A percentile compares a stretch with the other conserved stretches of the same genome.
phyloP scores from a whole-genome alignment of 2,329 filamentous ascomycete genomes.

The Colletotrichum sansevieriae region DNA sequence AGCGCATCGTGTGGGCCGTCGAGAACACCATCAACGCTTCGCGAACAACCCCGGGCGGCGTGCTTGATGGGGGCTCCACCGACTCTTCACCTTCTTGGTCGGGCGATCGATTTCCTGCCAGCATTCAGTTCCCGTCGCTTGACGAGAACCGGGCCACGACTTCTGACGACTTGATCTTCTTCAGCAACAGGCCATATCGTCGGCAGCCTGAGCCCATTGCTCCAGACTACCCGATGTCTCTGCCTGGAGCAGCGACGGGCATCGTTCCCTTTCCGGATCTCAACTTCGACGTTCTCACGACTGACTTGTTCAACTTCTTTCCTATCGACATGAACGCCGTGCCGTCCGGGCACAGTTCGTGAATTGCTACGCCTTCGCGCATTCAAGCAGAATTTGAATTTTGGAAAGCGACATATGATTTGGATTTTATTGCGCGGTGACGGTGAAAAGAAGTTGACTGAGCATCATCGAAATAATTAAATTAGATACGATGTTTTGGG shows the following conservation, averaged over 20 bases:
- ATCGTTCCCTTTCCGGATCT: conserved; percentile 34
- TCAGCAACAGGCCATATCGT: conserved; percentile 42
- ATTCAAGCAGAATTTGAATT: too few species aligned
- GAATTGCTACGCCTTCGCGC: too few species aligned
- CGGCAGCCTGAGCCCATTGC: conserved; percentile 13
- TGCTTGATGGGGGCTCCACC: conserved; percentile 8
- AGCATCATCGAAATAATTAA: too few species aligned
- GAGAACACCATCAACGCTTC: conserved; percentile 44
- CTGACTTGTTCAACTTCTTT: conserved; percentile 48
- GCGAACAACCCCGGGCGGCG: conserved; percentile 1
- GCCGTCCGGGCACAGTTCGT: neutral
- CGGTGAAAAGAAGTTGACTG: too few species aligned
- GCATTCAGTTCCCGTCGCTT: conserved; percentile 44
- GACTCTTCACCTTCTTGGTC: conserved; percentile 27
- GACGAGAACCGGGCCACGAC: conserved; percentile 34
- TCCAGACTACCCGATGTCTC: conserved; percentile 30
- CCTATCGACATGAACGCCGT: conserved; percentile 31
- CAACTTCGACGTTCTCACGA: conserved; percentile 47
- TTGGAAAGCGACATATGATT: too few species aligned
- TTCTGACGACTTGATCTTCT: conserved; percentile 44
- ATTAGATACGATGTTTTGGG: too few species aligned
- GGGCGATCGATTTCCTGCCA: conserved; percentile 35
- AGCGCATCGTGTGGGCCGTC: conserved; percentile 43
- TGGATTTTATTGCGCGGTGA: too few species aligned
- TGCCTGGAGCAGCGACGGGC: neutral